Base-by-base conservation (phyloP, 2,329 filamentous ascomycete genomes). In the Dryadomyces quercivorus region DNA sequence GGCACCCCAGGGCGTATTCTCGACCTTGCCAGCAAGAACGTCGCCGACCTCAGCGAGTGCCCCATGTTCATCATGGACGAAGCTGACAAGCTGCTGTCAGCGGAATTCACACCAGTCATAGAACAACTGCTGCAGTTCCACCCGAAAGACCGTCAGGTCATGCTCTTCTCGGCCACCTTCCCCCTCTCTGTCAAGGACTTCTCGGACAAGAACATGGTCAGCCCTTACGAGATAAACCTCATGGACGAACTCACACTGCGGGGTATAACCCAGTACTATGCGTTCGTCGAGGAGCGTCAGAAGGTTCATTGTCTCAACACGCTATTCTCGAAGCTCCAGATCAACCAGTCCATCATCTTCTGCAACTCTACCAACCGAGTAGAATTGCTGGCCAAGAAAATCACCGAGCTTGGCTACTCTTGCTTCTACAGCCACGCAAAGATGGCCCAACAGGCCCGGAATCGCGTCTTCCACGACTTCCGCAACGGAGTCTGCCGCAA, bases 311-410 rank as follows among this genome's bases (percentile, higher is more conserved):
- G 93, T 69, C 75, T 98, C 61, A 98, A 98, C 75, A 98, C 93
- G 0, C 84, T 98, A 59, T 98, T 98, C 76, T 96, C 91, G 63
- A 95, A 96, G 72, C 82, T 98, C 16, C 92, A 98, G 72, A 98
- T 98, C 74, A 98, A 98, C 73, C 93, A 98, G 75, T 98, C 94
- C 59, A 98, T 98, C 74, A 98, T 98, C 68, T 98, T 98, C 75
- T 98, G 93, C 75, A 98, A 98, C 72, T 98, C 93, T 44, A 98
- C 93, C 53, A 97, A 97, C 70, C 88, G 93, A 61, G 93, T 98
- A 58, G 93, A 98, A 72, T 78, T 98, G 53, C 81, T 98, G 26
- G 93, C 93, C 51, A 98, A 98, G 78, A 98, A 98, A 72, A 98
- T 98, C 65, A 98, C 94, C 50, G 94, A 98, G 70, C 82, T 98